These are phyloP conservation scores for Kodamaea fungicola DNA, from an alignment of 1,139 yeast genomes.

Conservation along the genomic window DNA sequence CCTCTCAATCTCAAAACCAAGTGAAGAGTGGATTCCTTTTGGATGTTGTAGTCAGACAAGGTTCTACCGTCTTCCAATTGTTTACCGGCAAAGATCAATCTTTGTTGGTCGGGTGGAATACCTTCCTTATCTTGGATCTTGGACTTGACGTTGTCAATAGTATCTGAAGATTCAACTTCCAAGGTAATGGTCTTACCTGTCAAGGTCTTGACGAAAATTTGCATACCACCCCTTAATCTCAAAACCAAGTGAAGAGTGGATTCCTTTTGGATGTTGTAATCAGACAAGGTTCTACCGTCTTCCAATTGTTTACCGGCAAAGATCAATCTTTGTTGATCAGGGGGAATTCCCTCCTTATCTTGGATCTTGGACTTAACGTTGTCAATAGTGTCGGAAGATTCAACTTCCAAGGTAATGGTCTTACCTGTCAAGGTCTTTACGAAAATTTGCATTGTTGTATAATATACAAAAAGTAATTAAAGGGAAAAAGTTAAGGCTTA, in stretches of 20 bases:
- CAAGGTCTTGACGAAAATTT: constrained; percentile 50
- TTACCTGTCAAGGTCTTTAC: constrained; percentile 65
- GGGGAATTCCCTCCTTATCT: constrained; percentile 52
- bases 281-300: constrained; percentile 62
- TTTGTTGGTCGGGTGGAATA: constrained; percentile 51
- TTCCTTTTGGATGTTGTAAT: constrained; percentile 66
- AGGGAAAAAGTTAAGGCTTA: neutral
- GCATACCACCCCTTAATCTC: constrained; percentile 29
- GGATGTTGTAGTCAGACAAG: constrained; percentile 77
- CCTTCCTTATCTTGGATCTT: constrained; percentile 56
- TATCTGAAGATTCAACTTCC: constrained; percentile 71
- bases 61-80: constrained; percentile 68
- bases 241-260: constrained; percentile 42
- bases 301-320: constrained; percentile 62
- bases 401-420: constrained; percentile 68
- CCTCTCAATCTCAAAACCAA: constrained; percentile 76
- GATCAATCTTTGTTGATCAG: constrained; percentile 54
- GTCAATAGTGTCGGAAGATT: constrained; percentile 73
- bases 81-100: constrained; percentile 58
- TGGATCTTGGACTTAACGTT: constrained; percentile 55
- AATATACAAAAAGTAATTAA: neutral
- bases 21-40: constrained; percentile 88
- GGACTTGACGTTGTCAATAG: constrained; percentile 61
- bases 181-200: constrained; percentile 71
- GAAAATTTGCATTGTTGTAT: constrained; percentile 27